A percentile compares a stretch with the other conserved stretches of the same genome.
phyloP scores from a whole-genome alignment of 768 basidiomycete species.

The Suillus ampliporus region DNA sequence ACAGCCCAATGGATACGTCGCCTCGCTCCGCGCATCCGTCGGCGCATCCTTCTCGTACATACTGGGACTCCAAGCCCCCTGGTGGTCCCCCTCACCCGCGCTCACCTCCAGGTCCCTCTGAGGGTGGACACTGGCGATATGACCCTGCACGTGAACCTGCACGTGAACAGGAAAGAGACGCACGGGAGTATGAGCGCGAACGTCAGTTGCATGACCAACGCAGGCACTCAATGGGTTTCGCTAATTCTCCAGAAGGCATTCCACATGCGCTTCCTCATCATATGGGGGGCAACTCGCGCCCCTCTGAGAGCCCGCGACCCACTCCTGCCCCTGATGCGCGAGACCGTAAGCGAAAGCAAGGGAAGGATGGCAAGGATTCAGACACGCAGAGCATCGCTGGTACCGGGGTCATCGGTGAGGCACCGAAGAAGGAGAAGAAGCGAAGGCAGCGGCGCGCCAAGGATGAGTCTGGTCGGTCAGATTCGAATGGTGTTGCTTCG shows the following conservation, averaged over 20 bases:
- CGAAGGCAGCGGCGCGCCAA: conserved; percentile 50
- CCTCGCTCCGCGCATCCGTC: conserved; percentile 58
- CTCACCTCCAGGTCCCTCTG: conserved; percentile 45
- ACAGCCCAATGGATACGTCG: conserved; percentile 65
- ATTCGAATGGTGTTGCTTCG: conserved; percentile 33
- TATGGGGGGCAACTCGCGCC: conserved; percentile 42
- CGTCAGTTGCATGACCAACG: conserved; percentile 41
- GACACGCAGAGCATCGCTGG: conserved; percentile 39
- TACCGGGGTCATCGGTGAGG: conserved; percentile 39
- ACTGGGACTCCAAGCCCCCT: conserved; percentile 69
- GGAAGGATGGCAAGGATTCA: conserved; percentile 54
- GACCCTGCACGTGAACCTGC: conserved; percentile 63
- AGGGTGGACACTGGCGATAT: conserved; percentile 58
- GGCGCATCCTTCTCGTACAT: conserved; percentile 41
- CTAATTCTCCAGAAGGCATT: conserved; percentile 52
- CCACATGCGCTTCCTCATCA: conserved; percentile 35
- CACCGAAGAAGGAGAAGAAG: conserved; percentile 63
- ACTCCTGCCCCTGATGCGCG: conserved; percentile 50
- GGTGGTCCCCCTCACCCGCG: conserved; percentile 34
- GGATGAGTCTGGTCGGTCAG: conserved; percentile 45
- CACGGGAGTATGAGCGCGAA: conserved; percentile 46
- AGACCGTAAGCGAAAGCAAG: conserved; percentile 48
- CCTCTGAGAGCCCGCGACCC: conserved; percentile 67
- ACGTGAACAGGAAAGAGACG: conserved; percentile 57
- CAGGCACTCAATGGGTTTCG: conserved; percentile 44